A percentile compares a stretch with the other conserved stretches of the same genome.
Conservation (phyloP, 805 yeast species). For the Saccharomycopsis sp. region DNA sequence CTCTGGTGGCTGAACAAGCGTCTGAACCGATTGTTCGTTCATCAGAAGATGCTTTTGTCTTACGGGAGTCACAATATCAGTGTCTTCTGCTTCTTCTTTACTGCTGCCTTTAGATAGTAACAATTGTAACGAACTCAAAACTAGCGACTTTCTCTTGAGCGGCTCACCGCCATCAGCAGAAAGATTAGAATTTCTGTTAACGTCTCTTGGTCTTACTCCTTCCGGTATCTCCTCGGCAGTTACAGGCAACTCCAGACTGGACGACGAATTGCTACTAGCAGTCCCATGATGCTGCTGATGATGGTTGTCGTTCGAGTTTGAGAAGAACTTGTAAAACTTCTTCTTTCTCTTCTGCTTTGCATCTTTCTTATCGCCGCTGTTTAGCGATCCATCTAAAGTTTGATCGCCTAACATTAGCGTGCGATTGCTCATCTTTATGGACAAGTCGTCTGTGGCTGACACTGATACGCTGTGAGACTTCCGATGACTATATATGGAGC, state of each 20-base stretch:
- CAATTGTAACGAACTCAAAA: conserved; percentile 11
- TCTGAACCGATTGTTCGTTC: neutral
- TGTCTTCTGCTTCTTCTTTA: neutral
- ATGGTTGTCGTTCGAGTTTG: too few species aligned
- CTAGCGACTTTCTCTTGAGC: conserved; percentile 7
- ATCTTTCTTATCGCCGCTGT: neutral
- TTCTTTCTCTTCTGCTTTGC: neutral
- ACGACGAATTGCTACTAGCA: neutral
- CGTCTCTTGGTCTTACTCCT: neutral
- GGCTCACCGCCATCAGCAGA: too few species aligned
- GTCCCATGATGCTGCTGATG: too few species aligned
- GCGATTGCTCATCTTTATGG: conserved; percentile 1
- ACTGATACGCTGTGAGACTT: conserved; percentile 18
- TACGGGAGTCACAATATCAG: neutral
- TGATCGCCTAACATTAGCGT: neutral
- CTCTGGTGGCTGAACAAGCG: neutral
- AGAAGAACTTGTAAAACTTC: conserved; percentile 9
- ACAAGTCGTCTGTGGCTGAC: conserved; percentile 11
- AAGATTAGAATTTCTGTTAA: neutral
- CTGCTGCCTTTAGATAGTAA: neutral
- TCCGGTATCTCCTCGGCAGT: neutral
- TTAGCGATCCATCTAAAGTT: neutral
- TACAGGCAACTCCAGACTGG: neutral
- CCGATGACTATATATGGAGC: conserved; percentile 2
- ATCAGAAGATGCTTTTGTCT: neutral